phyloP scores from a whole-genome alignment of 2,329 filamentous ascomycete genomes.

The Hawksworthiomyces lignivorus region DNA sequence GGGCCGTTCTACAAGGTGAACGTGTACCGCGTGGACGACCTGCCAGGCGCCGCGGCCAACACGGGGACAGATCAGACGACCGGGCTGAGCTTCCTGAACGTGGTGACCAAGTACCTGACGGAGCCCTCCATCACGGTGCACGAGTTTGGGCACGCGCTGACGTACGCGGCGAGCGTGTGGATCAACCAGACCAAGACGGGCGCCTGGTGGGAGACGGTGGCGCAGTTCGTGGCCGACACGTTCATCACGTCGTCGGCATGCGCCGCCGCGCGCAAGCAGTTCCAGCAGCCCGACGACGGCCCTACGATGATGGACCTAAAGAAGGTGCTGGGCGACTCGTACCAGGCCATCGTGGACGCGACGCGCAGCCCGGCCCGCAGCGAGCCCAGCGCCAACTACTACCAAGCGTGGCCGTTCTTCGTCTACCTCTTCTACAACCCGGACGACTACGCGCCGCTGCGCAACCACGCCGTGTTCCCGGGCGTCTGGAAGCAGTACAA shows the following conservation, averaged over 20 bases:
- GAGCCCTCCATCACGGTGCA: constrained; percentile 36
- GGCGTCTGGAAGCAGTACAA: too few relatives aligned
- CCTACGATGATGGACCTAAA: too few relatives aligned
- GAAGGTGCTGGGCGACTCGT: constrained; percentile 39
- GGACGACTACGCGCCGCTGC: too few relatives aligned
- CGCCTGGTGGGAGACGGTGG: constrained; percentile 44
- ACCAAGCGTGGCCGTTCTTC: constrained; percentile 44
- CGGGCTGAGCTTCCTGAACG: too few relatives aligned
- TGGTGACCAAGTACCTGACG: constrained; percentile 29
- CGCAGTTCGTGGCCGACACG: constrained; percentile 42
- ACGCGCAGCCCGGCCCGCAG: constrained; percentile 16
- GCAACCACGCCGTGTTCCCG: too few relatives aligned
- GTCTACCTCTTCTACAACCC: constrained; percentile 40
- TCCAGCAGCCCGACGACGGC: too few relatives aligned
- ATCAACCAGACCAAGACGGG: constrained; percentile 37
- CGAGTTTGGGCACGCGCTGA: constrained; percentile 41
- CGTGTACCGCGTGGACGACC: constrained; percentile 30
- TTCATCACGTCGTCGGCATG: constrained; percentile 39
- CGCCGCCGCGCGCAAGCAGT: too few relatives aligned
- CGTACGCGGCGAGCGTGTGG: constrained; percentile 36
- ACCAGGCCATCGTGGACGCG: constrained; percentile 41
- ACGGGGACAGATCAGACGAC: constrained; percentile 31
- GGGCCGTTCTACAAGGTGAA: constrained; percentile 40
- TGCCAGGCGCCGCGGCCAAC: constrained; percentile 29
- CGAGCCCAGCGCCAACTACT: constrained; percentile 34